Conservation (phyloP, 2,329 filamentous ascomycete species). For the Tolypocladium ophioglossoides region DNA sequence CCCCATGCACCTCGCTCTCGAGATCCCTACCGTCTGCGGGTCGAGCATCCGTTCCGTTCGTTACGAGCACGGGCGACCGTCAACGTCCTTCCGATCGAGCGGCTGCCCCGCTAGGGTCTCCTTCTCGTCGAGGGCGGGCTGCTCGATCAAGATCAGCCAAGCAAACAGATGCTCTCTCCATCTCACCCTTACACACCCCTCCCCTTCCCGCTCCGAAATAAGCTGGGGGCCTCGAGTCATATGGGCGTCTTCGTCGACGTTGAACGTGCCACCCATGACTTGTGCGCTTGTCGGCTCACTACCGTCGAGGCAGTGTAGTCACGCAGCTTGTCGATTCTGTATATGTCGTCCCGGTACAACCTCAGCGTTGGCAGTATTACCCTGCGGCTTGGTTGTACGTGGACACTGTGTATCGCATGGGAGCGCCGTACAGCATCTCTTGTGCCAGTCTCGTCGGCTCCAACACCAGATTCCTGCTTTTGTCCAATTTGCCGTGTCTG, state of each 20-base stretch:
- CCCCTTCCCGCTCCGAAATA: not conserved
- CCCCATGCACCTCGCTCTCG: not conserved
- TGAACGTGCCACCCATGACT: not conserved
- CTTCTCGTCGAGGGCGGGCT: not conserved
- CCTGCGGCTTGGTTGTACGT: constrained; percentile 16
- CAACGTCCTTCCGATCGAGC: not conserved
- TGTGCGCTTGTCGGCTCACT: constrained; percentile 3
- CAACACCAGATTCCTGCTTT: constrained; percentile 8
- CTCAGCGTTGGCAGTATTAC: constrained; percentile 34
- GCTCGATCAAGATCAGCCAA: constrained; percentile 1
- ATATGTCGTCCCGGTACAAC: constrained; percentile 26
- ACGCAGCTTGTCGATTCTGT: constrained; percentile 6
- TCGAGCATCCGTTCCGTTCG: not conserved
- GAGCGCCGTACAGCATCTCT: constrained; percentile 25
- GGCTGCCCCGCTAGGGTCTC: not conserved
- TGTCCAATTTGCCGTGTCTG: constrained; percentile 3
- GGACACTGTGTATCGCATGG: constrained; percentile 20
- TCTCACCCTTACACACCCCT: not conserved
- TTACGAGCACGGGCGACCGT: not conserved
- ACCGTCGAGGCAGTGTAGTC: constrained; percentile 3
- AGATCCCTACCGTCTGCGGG: constrained; percentile 2
- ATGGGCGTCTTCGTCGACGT: not conserved
- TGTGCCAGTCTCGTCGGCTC: constrained; percentile 14
- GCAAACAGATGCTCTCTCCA: not conserved
- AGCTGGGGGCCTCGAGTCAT: not conserved